Evolutionary conservation across 108 stramenopile species (phyloP).

Genomic region (Cylindrotheca closterium): DNA sequence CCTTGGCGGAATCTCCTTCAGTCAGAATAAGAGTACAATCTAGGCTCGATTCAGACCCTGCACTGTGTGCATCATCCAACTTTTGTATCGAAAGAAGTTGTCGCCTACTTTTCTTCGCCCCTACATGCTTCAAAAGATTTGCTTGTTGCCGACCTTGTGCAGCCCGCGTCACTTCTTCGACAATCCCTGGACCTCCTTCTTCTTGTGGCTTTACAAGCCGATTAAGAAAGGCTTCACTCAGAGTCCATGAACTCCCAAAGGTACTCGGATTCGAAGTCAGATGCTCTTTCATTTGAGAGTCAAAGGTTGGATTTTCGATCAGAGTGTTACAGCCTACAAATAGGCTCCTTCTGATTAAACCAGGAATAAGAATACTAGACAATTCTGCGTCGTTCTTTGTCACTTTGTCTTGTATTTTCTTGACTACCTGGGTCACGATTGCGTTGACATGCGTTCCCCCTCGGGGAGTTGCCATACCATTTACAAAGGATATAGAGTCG

Average conservation of each 20-base stretch:
- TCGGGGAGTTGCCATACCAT: slow-evolving; percentile 81
- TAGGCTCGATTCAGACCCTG: slow-evolving; percentile 59
- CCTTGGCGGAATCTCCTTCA: slow-evolving; percentile 99
- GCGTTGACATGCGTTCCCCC: slow-evolving; percentile 91
- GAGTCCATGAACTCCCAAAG: slow-evolving; percentile 77
- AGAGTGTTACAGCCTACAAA: slow-evolving; percentile 90
- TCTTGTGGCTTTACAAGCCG: slow-evolving; percentile 45
- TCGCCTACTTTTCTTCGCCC: slow-evolving; percentile 57
- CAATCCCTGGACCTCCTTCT: slow-evolving; percentile 70
- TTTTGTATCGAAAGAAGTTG: slow-evolving; percentile 81
- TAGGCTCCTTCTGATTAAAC: slow-evolving; percentile 86
- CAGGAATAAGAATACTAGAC: slow-evolving; percentile 46
- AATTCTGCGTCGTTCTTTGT: slow-evolving; percentile 53
- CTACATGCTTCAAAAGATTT: slow-evolving; percentile 62
- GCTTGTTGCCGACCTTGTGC: slow-evolving; percentile 67
- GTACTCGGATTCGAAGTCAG: slow-evolving; percentile 78
- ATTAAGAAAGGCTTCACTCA: slow-evolving; percentile 53
- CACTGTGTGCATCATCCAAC: slow-evolving; percentile 93
- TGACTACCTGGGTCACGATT: slow-evolving; percentile 67
- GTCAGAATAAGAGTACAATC: slow-evolving; percentile 95
- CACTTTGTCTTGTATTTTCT: slow-evolving; percentile 60
- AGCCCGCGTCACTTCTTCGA: slow-evolving; percentile 62
- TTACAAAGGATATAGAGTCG: slow-evolving; percentile 84
- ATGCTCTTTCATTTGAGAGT: slow-evolving; percentile 98
- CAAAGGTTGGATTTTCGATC: slow-evolving; percentile 98